Percentiles rank a stretch among this genome's conserved stretches.
phyloP scores from a whole-genome alignment of 2,329 filamentous ascomycete genomes.

The Aspergillus ruber region DNA sequence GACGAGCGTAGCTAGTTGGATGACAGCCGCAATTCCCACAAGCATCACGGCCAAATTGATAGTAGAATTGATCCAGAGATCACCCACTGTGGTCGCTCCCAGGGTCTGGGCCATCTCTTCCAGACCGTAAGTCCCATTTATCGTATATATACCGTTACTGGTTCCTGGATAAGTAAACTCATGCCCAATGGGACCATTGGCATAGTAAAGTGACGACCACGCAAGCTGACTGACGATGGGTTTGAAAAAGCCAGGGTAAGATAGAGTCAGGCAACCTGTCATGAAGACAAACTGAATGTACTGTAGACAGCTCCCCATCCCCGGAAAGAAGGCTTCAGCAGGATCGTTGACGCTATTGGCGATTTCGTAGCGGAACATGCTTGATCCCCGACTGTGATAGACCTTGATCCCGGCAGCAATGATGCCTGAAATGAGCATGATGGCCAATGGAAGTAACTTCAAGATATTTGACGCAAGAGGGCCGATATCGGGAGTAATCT shows the following conservation, averaged over 20 bases:
- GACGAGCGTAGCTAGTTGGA: background rate
- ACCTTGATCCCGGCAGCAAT: background rate
- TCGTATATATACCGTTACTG: constrained; percentile 4
- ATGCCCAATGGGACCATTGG: constrained; percentile 9
- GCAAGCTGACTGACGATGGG: constrained; percentile 6
- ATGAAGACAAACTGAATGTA: constrained; percentile 12
- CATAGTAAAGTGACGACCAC: constrained; percentile 10
- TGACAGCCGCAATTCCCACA: background rate
- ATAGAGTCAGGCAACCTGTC: constrained; percentile 5
- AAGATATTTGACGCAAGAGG: background rate
- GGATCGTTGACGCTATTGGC: constrained; percentile 1
- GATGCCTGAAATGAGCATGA: constrained; percentile 6
- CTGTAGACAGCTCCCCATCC: constrained; percentile 5
- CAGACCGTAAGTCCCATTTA: constrained; percentile 8
- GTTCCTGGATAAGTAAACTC: constrained; percentile 10
- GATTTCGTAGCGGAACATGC: constrained; percentile 8
- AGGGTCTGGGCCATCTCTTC: constrained; percentile 12
- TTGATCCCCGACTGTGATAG: background rate
- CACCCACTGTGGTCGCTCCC: constrained; percentile 6
- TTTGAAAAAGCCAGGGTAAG: constrained; percentile 10
- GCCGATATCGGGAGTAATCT: constrained; percentile 9
- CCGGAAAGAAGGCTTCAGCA: constrained; percentile 3
- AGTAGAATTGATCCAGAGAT: constrained; percentile 8
- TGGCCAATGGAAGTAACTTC: constrained; percentile 1
- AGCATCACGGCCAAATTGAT: constrained; percentile 7